Percentiles rank a stretch among this genome's conserved stretches.
Conservation (phyloP, 805 yeast genomes). For the Limtongia smithiae region DNA sequence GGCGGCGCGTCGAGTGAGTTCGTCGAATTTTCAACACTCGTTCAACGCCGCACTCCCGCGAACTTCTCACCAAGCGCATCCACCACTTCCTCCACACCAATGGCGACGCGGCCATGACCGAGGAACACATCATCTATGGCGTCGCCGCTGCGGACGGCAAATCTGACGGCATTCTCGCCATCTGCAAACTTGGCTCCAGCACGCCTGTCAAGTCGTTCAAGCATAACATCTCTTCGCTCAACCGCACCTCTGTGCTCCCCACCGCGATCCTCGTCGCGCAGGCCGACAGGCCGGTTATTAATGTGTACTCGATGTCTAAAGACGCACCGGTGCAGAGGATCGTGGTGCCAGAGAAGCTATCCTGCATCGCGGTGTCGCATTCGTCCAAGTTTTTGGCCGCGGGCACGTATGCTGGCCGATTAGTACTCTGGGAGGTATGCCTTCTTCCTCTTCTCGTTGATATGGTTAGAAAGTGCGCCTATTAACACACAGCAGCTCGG, state of each 20-base stretch:
- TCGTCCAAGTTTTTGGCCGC: conserved; percentile 54
- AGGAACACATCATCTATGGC: conserved; percentile 10
- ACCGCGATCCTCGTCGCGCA: conserved; percentile 12
- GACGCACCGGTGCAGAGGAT: conserved; percentile 46
- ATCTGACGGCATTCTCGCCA: conserved; percentile 10
- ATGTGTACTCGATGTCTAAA: conserved; percentile 12
- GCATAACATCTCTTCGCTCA: conserved; percentile 11
- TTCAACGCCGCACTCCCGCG: background rate
- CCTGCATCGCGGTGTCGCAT: conserved; percentile 50
- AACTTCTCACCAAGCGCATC: background rate
- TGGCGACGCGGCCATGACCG: conserved; percentile 1
- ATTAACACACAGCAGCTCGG: conserved; percentile 37
- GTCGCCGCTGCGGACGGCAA: conserved; percentile 10
- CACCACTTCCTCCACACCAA: background rate
- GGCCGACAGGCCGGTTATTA: conserved; percentile 12
- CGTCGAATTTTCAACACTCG: background rate
- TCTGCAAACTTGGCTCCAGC: conserved; percentile 3
- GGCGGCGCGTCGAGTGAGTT: background rate
- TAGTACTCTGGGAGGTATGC: conserved; percentile 72
- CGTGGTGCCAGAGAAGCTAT: conserved; percentile 77
- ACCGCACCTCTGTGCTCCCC: conserved; percentile 4
- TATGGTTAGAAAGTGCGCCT: background rate
- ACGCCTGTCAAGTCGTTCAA: conserved; percentile 11
- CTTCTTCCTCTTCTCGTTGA: background rate
- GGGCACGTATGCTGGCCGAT: conserved; percentile 68